These are phyloP conservation scores for Prunus padus DNA, from an alignment of 306 rosid species.

Conservation along the genomic window DNA sequence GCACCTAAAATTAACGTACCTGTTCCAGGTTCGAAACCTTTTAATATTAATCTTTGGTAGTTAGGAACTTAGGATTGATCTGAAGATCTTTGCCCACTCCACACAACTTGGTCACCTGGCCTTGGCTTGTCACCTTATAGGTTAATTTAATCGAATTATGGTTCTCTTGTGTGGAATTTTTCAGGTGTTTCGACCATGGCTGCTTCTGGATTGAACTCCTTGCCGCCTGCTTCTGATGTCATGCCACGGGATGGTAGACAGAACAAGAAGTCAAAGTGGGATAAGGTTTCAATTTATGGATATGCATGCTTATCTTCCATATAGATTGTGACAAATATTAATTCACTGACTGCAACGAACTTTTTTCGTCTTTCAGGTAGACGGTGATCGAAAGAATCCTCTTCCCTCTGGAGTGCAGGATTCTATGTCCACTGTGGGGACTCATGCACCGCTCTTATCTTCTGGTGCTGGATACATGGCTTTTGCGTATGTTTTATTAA, in stretches of 20 bases:
- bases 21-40: slow-evolving; percentile 30
- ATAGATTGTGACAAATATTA: slow-evolving; percentile 7
- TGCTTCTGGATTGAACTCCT: slow-evolving; percentile 48
- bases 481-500: slow-evolving; percentile 63
- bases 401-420: slow-evolving; percentile 62
- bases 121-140: neutral
- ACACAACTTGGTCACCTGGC: neutral
- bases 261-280: slow-evolving; percentile 58
- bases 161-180: slow-evolving; percentile 28
- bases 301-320: slow-evolving; percentile 10
- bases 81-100: neutral
- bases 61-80: neutral
- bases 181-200: slow-evolving; percentile 44
- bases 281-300: slow-evolving; percentile 35
- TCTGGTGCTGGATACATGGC: slow-evolving; percentile 86
- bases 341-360: slow-evolving; percentile 17
- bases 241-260: slow-evolving; percentile 60
- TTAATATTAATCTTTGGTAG: neutral
- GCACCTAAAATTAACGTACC: slow-evolving; percentile 37
- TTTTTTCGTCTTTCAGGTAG: slow-evolving; percentile 56
- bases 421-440: slow-evolving; percentile 55
- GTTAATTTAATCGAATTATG: neutral
- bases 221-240: slow-evolving; percentile 46
- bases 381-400: slow-evolving; percentile 67
- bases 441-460: slow-evolving; percentile 65